Percentiles rank a stretch among this genome's conserved stretches.
Conservation (phyloP, 2,329 filamentous ascomycete genomes). For the Neoarthrinium moseri region DNA sequence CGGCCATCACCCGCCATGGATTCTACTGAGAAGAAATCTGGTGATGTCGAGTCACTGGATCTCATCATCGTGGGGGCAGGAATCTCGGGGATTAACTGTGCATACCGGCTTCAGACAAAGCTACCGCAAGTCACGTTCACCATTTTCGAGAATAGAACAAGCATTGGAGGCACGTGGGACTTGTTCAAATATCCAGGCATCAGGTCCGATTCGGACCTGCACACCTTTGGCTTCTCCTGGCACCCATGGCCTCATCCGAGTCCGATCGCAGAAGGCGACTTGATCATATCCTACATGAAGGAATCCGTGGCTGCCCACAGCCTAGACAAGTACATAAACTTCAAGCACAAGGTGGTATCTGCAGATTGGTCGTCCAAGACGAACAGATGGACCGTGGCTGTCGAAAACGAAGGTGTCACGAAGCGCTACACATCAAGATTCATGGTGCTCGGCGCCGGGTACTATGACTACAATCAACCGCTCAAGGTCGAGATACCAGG, state of each 20-base stretch:
- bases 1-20: too few species aligned
- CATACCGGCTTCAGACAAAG: slow-evolving; percentile 65
- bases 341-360: slow-evolving; percentile 43
- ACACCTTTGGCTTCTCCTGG: slow-evolving; percentile 67
- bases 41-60: too few species aligned
- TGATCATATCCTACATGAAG: slow-evolving; percentile 53
- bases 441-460: slow-evolving; percentile 60
- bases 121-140: slow-evolving; percentile 55
- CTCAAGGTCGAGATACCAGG: slow-evolving; percentile 63
- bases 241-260: slow-evolving; percentile 59
- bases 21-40: too few species aligned
- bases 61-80: slow-evolving; percentile 70
- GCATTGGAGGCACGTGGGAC: slow-evolving; percentile 76
- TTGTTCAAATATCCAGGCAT: slow-evolving; percentile 76
- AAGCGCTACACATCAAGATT: slow-evolving; percentile 39
- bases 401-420: background rate
- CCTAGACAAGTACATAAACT: slow-evolving; percentile 53
- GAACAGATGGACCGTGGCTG: slow-evolving; percentile 48
- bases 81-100: slow-evolving; percentile 73
- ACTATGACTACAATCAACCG: slow-evolving; percentile 70
- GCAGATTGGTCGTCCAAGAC: slow-evolving; percentile 54
- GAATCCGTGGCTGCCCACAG: slow-evolving; percentile 45
- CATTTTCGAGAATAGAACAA: slow-evolving; percentile 65
- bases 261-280: slow-evolving; percentile 19
- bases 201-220: slow-evolving; percentile 60